Conservation (phyloP, 1,139 yeast species). For the Scheffersomyces parashehatae region DNA sequence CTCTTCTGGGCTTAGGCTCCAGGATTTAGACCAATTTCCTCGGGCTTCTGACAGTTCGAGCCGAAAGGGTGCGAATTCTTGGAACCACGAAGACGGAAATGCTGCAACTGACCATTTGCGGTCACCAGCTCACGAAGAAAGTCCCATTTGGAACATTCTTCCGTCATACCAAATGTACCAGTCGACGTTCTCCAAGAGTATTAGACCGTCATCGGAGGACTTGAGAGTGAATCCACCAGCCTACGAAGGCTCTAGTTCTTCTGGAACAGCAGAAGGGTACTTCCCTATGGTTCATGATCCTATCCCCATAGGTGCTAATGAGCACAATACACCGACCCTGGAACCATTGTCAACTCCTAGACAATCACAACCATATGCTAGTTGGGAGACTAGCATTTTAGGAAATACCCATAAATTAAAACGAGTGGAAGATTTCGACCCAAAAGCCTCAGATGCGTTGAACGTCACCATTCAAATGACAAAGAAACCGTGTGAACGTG, state of each 20-base stretch:
- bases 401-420: slow-evolving; percentile 26
- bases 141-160: slow-evolving; percentile 27
- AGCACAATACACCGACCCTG: slow-evolving; percentile 7
- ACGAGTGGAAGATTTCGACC: slow-evolving; percentile 15
- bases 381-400: slow-evolving; percentile 28
- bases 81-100: too few relatives aligned
- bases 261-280: slow-evolving; percentile 5
- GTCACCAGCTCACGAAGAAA: slow-evolving; percentile 27
- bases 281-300: slow-evolving; percentile 6
- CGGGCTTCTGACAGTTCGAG: too few relatives aligned
- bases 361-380: slow-evolving; percentile 4
- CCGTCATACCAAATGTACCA: slow-evolving; percentile 28
- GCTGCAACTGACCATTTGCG: slow-evolving; percentile 5
- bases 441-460: slow-evolving; percentile 13
- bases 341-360: slow-evolving; percentile 1
- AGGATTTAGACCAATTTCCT: too few relatives aligned
- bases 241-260: slow-evolving; percentile 16
- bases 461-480: slow-evolving; percentile 20
- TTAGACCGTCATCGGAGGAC: slow-evolving; percentile 24
- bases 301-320: slow-evolving; percentile 3
- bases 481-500: slow-evolving; percentile 14
- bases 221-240: slow-evolving; percentile 22
- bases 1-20: background rate
- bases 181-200: slow-evolving; percentile 25
- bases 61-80: too few relatives aligned